Evolutionary conservation across 2,329 filamentous ascomycete species (phyloP), one percentile per base, ranked within the genome.

Genomic region (Polytolypa hystricis): DNA sequence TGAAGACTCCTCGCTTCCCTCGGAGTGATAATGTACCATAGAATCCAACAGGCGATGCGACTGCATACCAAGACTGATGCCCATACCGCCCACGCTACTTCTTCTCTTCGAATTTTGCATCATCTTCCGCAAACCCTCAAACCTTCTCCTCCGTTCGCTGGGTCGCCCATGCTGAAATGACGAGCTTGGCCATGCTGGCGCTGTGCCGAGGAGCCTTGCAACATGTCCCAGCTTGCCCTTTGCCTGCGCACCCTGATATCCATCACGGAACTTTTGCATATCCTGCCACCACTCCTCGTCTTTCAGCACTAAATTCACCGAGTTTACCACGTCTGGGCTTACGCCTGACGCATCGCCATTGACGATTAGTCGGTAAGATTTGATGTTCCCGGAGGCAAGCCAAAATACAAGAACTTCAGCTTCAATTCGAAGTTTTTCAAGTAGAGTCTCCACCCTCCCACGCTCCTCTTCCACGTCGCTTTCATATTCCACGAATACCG

Each of bases 401-500:
- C 81, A 91, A 50, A 87, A 86, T 1, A 93, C 85, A 10, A 81
- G 59, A 0, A 93, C 74, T 43, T 84, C 69, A 3, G 84, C 85
- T 42, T 86, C 74, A 32, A 93, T 93, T 11, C 85, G 71, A 6
- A 93, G 59, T 53, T 89, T 93, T 15, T 84, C 81, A 1, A 93
- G 66, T 2, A 93, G 65, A 1, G 79, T 74, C 41, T 74, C 74
- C 11, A 93, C 79, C 39, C 84, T 69, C 1, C 71, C 73, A 23
- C 74, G 67, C 56, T 93, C 85, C 56, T 93, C 82, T 26, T 81
- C 74, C 1, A 93, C 79, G 47, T 93, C 85, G 17, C 69, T 76
- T 53, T 91, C 84, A 47, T 93, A 93, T 52, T 93, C 85, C 14
- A 93, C 85, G 55, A 93, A 93, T 0, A 93, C 84, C 37, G 81